Evolutionary conservation across 805 yeast species (phyloP), one percentile per base, ranked within the genome.

Genomic region (Yamadazyma laniorum): DNA sequence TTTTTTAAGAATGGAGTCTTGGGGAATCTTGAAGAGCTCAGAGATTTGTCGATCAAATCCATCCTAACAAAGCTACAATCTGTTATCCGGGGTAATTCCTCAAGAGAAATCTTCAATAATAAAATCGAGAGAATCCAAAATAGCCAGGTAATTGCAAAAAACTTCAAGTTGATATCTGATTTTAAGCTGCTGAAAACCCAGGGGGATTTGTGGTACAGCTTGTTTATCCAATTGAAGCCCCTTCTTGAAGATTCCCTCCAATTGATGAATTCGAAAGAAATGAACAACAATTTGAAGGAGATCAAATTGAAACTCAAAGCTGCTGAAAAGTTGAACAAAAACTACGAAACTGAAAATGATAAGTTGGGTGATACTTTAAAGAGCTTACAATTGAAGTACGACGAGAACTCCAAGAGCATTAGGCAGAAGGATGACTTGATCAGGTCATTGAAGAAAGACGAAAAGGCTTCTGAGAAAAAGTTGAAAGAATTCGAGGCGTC

Each of bases 1-100:
- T 84, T 84, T 48, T 84, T 84, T 70, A 75, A 84, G 40, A 80
- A 84, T 54, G 91, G 93, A 15, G 84, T 85, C 2, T 64, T 84
- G 18, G 90, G 95, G 2, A 78, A 79, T 26, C 68, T 89, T 2
- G 99, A 93, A 57, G 79, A 79, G 47, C 70, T 74, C 38, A 80
- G 95, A 43, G 96, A 89, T 46, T 65, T 67, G 25, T 73, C 77
- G 35, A 61, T 93, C 25, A 72, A 75, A 33, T 49, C 57, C 2
- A 70, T 82, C 1, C 63, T 86, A 27, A 72, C 82, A 0, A 60
- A 62, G 3, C 72, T 93, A 39, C 95, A 87, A 53, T 67, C 90
- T 4, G 46, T 73, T 2, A 65, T 78, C 4, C 71, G 88, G 44
- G 97, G 95, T 5, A 72, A 65, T n/a, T 42, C 74, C 6, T 68